Conservation (phyloP, 169 alveolate species). For the Plasmodium gallinaceum region DNA sequence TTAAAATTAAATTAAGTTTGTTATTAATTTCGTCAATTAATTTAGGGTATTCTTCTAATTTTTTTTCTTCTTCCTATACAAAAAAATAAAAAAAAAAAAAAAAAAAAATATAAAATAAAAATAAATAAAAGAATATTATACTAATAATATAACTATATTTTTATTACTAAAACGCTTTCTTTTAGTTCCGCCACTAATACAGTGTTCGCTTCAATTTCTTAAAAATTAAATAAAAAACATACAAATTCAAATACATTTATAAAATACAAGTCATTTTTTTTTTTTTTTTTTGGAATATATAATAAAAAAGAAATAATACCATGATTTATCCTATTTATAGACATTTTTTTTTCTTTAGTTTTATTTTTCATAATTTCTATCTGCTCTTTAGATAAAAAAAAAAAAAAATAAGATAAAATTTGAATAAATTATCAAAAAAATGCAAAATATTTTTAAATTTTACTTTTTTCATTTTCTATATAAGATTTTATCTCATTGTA, state of each 20-base stretch:
- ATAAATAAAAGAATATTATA: background rate
- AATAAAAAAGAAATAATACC: slow-evolving; percentile 23
- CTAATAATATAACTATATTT: too few relatives aligned
- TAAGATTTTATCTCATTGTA: slow-evolving; percentile 64
- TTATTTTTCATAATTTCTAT: slow-evolving; percentile 59
- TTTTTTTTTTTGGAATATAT: too few relatives aligned
- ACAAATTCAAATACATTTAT: background rate
- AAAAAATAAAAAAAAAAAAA: background rate
- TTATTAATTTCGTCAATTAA: slow-evolving; percentile 55
- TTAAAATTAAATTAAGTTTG: slow-evolving; percentile 35
- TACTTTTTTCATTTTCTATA: slow-evolving; percentile 72
- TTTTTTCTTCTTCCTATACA: slow-evolving; percentile 65
- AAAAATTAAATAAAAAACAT: background rate
- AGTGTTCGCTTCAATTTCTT: slow-evolving; percentile 68
- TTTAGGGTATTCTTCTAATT: slow-evolving; percentile 66
- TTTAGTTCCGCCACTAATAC: slow-evolving; percentile 57
- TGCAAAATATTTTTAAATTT: background rate
- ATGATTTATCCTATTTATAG: slow-evolving; percentile 64
- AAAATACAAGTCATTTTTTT: background rate
- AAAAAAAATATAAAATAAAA: background rate
- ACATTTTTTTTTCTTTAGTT: slow-evolving; percentile 52
- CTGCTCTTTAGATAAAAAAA: slow-evolving; percentile 35
- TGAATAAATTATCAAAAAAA: background rate
- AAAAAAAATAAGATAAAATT: background rate
- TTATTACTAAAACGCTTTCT: slow-evolving; percentile 48